Evolutionary conservation across 2,329 filamentous ascomycete genomes (phyloP), one percentile per base, ranked within the genome.

Genomic region (Mollisiaceae sp.): DNA sequence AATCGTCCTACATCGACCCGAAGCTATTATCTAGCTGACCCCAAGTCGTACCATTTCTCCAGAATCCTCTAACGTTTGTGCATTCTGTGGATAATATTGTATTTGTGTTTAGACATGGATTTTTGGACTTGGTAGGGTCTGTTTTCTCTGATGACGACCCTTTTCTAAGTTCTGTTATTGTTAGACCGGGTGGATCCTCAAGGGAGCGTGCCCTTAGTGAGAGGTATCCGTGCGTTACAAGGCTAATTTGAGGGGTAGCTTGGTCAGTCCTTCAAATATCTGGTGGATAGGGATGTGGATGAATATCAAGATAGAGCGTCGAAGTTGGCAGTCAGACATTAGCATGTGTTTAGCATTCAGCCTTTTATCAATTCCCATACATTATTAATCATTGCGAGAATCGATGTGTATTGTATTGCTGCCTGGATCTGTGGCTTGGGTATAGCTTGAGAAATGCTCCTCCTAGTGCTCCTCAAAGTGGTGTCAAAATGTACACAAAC

Each of bases 271-370:
- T 11, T 54, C n/a, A n/a, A n/a, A n/a, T n/a, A 20, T 12, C 9
- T 27, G 18, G 50, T 8, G 18, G 50, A 14, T 27, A 3, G 11
- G 27, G 27, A 12, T 18, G n/a, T 12, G 50, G 9, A 58, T 54
- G 43, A 8, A 54, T 14, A 54, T 54, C 20, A 24, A 22, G 59
- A 60, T 60, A 14, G 32, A 54, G 59, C 59, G 32, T 60, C 54
- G 59, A 41, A 12, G 45, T 60, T 60, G 22, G 58, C 18, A 14
- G 20, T 41, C 41, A 54, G 22, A 54, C 18, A 18, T 54, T 54
- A 54, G 50, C 50, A 54, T 54, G 50, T 54, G 15, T 54, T 54
- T 54, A 54, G 50, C 24, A 27, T 20, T 54, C 50, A 12, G 18
- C 27, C 5, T 54, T 20, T 54, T 32, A 20, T 18, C 22, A 15